These are phyloP conservation scores for Euphorbia schlechtendalii DNA, from an alignment of 441 rosid species.

Conservation along the genomic window DNA sequence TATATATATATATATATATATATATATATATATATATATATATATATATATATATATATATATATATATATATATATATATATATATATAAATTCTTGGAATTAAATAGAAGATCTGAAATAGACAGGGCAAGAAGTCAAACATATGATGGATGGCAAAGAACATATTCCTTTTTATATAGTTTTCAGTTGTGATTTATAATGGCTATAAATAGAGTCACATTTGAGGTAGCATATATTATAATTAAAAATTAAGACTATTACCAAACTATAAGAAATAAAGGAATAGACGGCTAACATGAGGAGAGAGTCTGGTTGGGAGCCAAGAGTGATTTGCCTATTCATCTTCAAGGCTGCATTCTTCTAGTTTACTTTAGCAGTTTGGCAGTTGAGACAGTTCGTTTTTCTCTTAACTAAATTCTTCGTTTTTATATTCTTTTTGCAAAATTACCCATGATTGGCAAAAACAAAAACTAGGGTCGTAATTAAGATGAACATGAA, in stretches of 20 bases:
- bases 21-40: no score
- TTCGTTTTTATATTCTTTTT: no score
- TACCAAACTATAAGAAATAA: background rate
- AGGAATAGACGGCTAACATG: background rate
- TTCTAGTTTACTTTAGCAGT: no score
- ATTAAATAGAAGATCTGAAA: background rate
- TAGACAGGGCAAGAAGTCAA: background rate
- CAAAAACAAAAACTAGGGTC: no score
- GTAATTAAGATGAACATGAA: no score
- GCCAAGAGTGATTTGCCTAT: constrained; percentile 10
- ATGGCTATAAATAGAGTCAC: background rate
- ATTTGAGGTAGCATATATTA: background rate
- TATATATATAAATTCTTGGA: background rate
- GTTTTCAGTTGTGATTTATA: background rate
- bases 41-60: no score
- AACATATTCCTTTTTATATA: background rate
- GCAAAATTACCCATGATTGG: no score
- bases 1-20: no score
- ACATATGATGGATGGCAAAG: background rate
- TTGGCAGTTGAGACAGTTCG: no score
- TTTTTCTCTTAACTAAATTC: no score
- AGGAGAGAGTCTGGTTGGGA: constrained; percentile 5
- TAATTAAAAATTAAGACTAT: background rate
- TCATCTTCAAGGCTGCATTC: background rate
- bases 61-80: no score